Percentiles rank a stretch among this genome's conserved stretches.
Evolutionary conservation across 2,329 filamentous ascomycete genomes (phyloP).

Genomic region (Penicillium glabrum): DNA sequence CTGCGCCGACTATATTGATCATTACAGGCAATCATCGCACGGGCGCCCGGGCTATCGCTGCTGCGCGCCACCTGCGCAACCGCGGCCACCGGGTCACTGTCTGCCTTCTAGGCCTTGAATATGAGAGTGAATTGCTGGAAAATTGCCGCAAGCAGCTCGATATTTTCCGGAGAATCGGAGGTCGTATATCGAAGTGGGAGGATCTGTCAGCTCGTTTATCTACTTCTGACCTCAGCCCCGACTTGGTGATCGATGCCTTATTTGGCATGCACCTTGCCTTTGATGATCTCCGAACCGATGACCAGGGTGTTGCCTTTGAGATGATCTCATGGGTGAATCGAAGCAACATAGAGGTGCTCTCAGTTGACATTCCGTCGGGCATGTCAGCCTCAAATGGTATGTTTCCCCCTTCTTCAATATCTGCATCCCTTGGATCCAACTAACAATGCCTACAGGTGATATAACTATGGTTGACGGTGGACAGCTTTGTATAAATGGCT

Average conservation of each 20-base stretch:
- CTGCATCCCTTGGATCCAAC: not conserved
- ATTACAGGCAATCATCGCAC: slow-evolving; percentile 95
- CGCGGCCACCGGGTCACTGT: slow-evolving; percentile 78
- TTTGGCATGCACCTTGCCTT: slow-evolving; percentile 85
- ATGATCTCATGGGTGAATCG: slow-evolving; percentile 94
- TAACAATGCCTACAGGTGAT: slow-evolving; percentile 44
- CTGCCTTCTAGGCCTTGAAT: slow-evolving; percentile 80
- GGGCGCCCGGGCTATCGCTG: slow-evolving; percentile 79
- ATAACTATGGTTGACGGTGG: slow-evolving; percentile 67
- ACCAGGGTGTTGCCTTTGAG: slow-evolving; percentile 81
- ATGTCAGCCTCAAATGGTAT: slow-evolving; percentile 76
- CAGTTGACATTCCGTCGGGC: slow-evolving; percentile 88
- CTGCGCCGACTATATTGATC: slow-evolving; percentile 65
- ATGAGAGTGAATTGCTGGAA: slow-evolving; percentile 76
- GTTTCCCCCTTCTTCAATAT: slow-evolving; percentile 43
- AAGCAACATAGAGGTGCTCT: slow-evolving; percentile 76
- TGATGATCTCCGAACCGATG: slow-evolving; percentile 78
- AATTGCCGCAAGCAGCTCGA: slow-evolving; percentile 78
- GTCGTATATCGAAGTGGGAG: slow-evolving; percentile 65
- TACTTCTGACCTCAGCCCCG: slow-evolving; percentile 64
- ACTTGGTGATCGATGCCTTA: slow-evolving; percentile 84
- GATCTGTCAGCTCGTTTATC: slow-evolving; percentile 53
- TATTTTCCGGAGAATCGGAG: slow-evolving; percentile 80
- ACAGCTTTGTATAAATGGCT: slow-evolving; percentile 75
- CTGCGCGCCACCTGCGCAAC: slow-evolving; percentile 81